Percentiles rank a stretch among this genome's conserved stretches.
Conservation (phyloP, 805 yeast species). For the Phaffomyces opuntiae region DNA sequence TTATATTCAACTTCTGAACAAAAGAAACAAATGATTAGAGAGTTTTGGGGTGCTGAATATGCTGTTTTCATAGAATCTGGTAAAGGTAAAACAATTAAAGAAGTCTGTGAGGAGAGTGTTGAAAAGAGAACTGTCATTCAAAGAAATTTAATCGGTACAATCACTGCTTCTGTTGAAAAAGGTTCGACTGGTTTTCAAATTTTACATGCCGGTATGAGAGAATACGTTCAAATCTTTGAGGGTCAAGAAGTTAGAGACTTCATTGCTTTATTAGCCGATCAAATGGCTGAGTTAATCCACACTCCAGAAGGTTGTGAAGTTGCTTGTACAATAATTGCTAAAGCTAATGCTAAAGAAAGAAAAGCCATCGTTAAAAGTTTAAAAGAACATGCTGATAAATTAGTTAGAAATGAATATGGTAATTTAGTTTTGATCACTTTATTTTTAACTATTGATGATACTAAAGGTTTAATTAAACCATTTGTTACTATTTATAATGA, state of each 20-base stretch:
- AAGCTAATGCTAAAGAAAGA: slow-evolving; percentile 89
- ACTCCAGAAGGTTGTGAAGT: slow-evolving; percentile 93
- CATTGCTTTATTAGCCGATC: slow-evolving; percentile 77
- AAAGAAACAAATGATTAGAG: slow-evolving; percentile 85
- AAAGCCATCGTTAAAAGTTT: slow-evolving; percentile 66
- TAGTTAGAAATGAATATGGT: slow-evolving; percentile 83
- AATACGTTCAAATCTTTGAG: slow-evolving; percentile 67
- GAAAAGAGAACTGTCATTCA: slow-evolving; percentile 76
- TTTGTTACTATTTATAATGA: slow-evolving; percentile 54
- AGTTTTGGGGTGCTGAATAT: slow-evolving; percentile 94
- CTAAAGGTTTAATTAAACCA: slow-evolving; percentile 72
- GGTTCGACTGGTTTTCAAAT: slow-evolving; percentile 96
- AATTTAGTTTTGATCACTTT: slow-evolving; percentile 71
- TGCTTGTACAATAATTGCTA: slow-evolving; percentile 72
- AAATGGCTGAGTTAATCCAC: slow-evolving; percentile 90
- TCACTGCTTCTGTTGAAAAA: slow-evolving; percentile 85
- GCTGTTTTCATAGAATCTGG: slow-evolving; percentile 82
- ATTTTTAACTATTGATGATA: slow-evolving; percentile 88
- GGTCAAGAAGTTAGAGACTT: slow-evolving; percentile 70
- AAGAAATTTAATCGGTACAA: slow-evolving; percentile 72
- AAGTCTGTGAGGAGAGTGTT: slow-evolving; percentile 56
- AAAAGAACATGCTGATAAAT: slow-evolving; percentile 66
- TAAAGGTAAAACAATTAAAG: slow-evolving; percentile 52
- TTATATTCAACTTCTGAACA: slow-evolving; percentile 81
- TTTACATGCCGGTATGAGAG: slow-evolving; percentile 93